phyloP scores from a whole-genome alignment of 306 rosid genomes.

The Parietaria judaica region DNA sequence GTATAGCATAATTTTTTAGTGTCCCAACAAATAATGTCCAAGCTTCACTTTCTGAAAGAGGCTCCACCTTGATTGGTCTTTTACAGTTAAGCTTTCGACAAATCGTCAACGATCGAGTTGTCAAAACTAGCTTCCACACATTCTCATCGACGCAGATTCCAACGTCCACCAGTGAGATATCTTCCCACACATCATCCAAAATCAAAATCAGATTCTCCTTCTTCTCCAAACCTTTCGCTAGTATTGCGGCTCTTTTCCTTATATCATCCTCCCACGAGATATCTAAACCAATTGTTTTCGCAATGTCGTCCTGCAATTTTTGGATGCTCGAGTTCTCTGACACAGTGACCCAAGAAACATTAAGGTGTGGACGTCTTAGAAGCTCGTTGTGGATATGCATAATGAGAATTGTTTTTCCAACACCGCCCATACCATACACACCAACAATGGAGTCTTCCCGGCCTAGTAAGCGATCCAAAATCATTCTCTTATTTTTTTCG shows the following conservation, averaged over 20 bases:
- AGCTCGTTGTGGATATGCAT: neutral
- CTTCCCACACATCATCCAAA: slow-evolving; percentile 29
- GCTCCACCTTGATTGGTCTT: no score
- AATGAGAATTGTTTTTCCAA: slow-evolving; percentile 1
- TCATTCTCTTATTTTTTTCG: neutral
- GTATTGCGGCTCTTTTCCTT: slow-evolving; percentile 13
- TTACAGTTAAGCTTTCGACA: no score
- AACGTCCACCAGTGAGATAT: slow-evolving; percentile 4
- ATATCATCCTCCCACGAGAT: slow-evolving; percentile 7
- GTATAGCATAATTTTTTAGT: neutral
- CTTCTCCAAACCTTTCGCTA: slow-evolving; percentile 1
- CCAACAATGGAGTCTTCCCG: neutral
- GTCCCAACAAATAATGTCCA: neutral
- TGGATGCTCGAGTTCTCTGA: slow-evolving; percentile 12
- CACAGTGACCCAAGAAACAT: slow-evolving; percentile 1
- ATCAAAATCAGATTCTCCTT: slow-evolving; percentile 1
- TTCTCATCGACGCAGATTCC: no score
- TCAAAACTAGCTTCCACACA: slow-evolving; percentile 9
- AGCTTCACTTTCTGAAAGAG: no score
- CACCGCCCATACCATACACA: slow-evolving; percentile 5
- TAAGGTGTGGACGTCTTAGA: neutral
- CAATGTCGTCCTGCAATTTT: slow-evolving; percentile 18
- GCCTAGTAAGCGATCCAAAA: neutral
- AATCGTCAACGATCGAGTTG: neutral
- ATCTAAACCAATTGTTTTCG: slow-evolving; percentile 12